Base-by-base conservation (phyloP, 2,329 filamentous ascomycete species). In the Arthrobotrys conoides region DNA sequence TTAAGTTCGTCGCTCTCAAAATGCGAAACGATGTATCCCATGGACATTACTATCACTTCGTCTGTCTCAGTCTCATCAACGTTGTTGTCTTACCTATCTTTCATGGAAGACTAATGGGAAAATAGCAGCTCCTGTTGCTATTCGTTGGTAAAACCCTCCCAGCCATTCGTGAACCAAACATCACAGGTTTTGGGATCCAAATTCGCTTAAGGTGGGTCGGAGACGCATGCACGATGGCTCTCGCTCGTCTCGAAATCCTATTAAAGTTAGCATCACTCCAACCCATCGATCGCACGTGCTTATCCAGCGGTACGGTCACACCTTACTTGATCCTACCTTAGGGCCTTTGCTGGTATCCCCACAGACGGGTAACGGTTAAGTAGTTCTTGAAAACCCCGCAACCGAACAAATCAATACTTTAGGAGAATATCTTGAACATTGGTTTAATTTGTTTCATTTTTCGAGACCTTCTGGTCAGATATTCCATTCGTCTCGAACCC, bases 121-220 rank as follows among this genome's bases (percentile, higher is more conserved):
- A 53, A 30, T 36, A 3, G 33, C 33, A 36, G 6, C 9, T 36
- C 8, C 9, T 8, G 33, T 10, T 36, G 33, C 33, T 12, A 36
- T 36, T 36, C 9, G 8, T 36, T 36, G 33, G 33, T 5, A 6
- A 10, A 9, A 36, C 4, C 5, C 1, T 5, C 33, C 55, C 33
- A 41, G 55, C 55, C 55, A 59, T 41, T 16, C 10, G 27, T n/a
- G 18, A 30, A 30, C 6, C 5, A 1, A n/a, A 16, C 5, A 36
- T 14, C 8, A 6, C 9, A n/a, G n/a, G n/a, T n/a, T 59, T 59
- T 59, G 53, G 55, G 33, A 18, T 57, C 18, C 55, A 18, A 59
- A 59, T 18, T 59, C 55, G 55, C 30, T 59, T 38, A 59, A 10
- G 10, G 55, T 59, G 55, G 55, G 33, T 30, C 51, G 30, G 51